A percentile compares a stretch with the other conserved stretches of the same genome.
These are phyloP conservation scores for Kurtzmaniella cleridarum DNA, from an alignment of 805 yeast genomes.

Conservation along the genomic window DNA sequence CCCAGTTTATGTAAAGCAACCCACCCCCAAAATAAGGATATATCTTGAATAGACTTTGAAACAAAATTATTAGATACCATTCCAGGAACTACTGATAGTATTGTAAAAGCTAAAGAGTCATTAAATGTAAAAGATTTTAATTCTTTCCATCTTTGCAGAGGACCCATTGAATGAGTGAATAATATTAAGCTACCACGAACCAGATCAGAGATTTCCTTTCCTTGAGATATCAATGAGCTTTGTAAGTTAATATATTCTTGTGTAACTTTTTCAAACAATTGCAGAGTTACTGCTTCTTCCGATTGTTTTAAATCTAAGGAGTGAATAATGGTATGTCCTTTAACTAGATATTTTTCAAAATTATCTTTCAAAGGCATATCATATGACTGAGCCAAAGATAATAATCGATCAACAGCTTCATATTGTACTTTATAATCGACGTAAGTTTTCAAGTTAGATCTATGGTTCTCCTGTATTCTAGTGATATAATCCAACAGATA, in stretches of 20 bases:
- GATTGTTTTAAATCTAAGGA: conserved; percentile 15
- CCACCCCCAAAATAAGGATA: conserved; percentile 35
- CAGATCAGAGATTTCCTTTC: conserved; percentile 24
- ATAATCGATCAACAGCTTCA: conserved; percentile 19
- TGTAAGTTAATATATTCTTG: conserved; percentile 30
- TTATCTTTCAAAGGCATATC: conserved; percentile 54
- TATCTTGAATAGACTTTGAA: conserved; percentile 20
- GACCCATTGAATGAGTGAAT: conserved; percentile 13
- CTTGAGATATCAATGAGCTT: conserved; percentile 20
- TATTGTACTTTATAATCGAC: conserved; percentile 7
- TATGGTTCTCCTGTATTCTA: conserved; percentile 13
- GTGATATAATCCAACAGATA: conserved; percentile 19
- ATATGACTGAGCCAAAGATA: conserved; percentile 50
- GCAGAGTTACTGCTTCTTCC: conserved; percentile 25
- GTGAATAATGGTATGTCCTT: conserved; percentile 39
- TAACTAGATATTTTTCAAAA: conserved; percentile 30
- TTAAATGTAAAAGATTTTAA: conserved; percentile 11
- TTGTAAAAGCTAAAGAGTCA: conserved; percentile 17
- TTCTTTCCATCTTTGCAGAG: conserved; percentile 11
- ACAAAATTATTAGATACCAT: conserved; percentile 18
- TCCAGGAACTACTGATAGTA: conserved; percentile 31
- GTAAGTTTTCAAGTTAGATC: conserved; percentile 1
- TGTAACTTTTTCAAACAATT: conserved; percentile 36
- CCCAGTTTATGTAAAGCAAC: conserved; percentile 19
- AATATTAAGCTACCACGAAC: conserved; percentile 21